These are phyloP conservation scores for Isoetes taiwanensis DNA, from an alignment of 75 land plant genomes.

Conservation along the genomic window DNA sequence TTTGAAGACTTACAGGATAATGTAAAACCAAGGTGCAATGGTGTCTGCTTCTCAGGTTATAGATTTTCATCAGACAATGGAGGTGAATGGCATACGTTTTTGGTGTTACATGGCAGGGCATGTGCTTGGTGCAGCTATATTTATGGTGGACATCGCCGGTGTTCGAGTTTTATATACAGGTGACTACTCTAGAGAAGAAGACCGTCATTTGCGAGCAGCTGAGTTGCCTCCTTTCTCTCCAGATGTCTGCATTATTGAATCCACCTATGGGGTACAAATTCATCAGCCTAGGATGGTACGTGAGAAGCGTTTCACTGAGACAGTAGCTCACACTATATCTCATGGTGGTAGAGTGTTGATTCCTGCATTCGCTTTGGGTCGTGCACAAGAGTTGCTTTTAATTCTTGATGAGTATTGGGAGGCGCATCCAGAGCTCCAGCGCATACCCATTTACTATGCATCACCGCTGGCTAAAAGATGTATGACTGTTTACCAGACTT, in stretches of 20 bases:
- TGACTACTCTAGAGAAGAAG: conserved; percentile 96
- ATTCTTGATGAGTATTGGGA: conserved; percentile 97
- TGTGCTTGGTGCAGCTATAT: conserved; percentile 98
- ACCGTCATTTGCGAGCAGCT: conserved; percentile 90
- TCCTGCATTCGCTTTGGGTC: conserved; percentile 95
- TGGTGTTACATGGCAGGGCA: conserved; percentile 99
- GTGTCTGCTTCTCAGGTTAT: conserved; percentile 49
- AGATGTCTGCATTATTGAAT: conserved; percentile 96
- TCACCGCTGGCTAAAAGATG: conserved; percentile 96
- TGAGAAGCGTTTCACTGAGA: conserved; percentile 89
- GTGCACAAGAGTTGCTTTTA: conserved; percentile 89
- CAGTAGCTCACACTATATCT: conserved; percentile 56
- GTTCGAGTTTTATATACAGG: conserved; percentile 92
- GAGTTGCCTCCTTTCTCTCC: conserved; percentile 89
- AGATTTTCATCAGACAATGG: conserved; percentile 91
- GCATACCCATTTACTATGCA: conserved; percentile 90
- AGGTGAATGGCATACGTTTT: conserved; percentile 90
- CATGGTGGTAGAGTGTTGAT: conserved; percentile 93
- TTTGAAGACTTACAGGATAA: no score
- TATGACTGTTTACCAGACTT: conserved; percentile 91
- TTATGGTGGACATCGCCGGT: conserved; percentile 99
- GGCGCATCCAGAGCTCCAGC: conserved; percentile 84
- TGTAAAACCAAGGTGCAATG: neutral
- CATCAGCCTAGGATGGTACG: conserved; percentile 75
- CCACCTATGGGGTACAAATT: conserved; percentile 92